A percentile compares a stretch with the other conserved stretches of the same genome.
Evolutionary conservation across 2,329 filamentous ascomycete genomes (phyloP).

Genomic region (Paecilomyces sp.): DNA sequence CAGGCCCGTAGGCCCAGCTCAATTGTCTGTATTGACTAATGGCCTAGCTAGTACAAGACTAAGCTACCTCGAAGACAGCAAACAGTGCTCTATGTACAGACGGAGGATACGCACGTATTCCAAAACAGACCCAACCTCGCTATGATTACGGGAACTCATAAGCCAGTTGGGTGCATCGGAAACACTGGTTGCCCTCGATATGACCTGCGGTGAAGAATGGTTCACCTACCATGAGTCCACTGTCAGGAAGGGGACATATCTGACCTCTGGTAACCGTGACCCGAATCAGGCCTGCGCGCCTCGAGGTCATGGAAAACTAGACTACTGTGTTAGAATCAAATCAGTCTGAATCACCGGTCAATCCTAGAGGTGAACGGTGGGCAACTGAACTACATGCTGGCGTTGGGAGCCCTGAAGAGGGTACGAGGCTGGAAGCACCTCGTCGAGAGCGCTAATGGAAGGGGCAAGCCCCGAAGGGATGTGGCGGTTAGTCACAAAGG

Average conservation of each 20-base stretch:
- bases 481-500: conserved; percentile 1
- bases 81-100: background rate
- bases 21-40: background rate
- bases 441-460: background rate
- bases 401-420: background rate
- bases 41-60: background rate
- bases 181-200: background rate
- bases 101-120: background rate
- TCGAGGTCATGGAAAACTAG: conserved; percentile 10
- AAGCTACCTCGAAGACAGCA: background rate
- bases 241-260: background rate
- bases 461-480: conserved; percentile 25
- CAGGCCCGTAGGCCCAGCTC: background rate
- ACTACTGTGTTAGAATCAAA: conserved; percentile 16
- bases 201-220: background rate
- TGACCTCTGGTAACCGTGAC: conserved; percentile 27
- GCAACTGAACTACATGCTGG: conserved; percentile 6
- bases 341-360: conserved; percentile 11
- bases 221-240: background rate
- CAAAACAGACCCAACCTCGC: background rate
- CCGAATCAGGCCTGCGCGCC: conserved; percentile 10
- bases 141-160: background rate
- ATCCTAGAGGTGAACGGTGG: conserved; percentile 10
- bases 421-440: conserved; percentile 6
- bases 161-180: background rate